Evolutionary conservation across 768 basidiomycete genomes (phyloP).

Genomic region (Leucogyrophana mollusca): DNA sequence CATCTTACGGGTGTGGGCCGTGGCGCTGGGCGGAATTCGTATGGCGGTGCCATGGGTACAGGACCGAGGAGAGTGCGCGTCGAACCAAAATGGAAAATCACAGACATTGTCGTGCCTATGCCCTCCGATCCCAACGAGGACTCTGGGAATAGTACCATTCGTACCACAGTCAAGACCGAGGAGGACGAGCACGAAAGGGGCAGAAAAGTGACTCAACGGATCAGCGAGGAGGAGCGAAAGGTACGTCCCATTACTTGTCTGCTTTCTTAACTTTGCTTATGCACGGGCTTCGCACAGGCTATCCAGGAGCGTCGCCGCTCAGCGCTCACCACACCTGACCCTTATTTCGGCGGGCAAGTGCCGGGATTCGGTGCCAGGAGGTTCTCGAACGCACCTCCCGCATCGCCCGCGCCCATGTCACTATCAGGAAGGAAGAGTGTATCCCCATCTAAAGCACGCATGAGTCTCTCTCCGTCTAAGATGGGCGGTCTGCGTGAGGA

Average conservation of each 20-base stretch:
- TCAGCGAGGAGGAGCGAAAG: constrained; percentile 17
- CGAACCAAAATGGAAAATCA: constrained; percentile 54
- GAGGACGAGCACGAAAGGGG: constrained; percentile 2
- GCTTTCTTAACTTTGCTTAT: background rate
- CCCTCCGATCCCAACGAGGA: constrained; percentile 10
- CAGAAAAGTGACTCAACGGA: background rate
- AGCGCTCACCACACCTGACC: constrained; percentile 47
- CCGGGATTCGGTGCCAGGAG: constrained; percentile 45
- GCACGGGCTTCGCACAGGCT: constrained; percentile 32
- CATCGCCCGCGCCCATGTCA: constrained; percentile 2
- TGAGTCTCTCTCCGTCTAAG: constrained; percentile 6
- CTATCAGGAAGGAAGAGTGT: background rate
- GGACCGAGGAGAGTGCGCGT: constrained; percentile 48
- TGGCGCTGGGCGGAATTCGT: constrained; percentile 34
- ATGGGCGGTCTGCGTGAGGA: constrained; percentile 10
- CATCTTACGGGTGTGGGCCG: constrained; percentile 7
- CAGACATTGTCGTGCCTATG: constrained; percentile 49
- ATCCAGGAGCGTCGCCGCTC: constrained; percentile 64
- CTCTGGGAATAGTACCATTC: background rate
- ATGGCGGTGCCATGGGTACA: constrained; percentile 35
- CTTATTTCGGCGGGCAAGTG: constrained; percentile 50
- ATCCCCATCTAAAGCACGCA: constrained; percentile 7
- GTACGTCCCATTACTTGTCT: constrained; percentile 1
- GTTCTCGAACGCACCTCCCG: constrained; percentile 18
- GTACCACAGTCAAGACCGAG: constrained; percentile 7